Base-by-base conservation (phyloP, 2,329 filamentous ascomycete genomes). In the Xylaria sp. region DNA sequence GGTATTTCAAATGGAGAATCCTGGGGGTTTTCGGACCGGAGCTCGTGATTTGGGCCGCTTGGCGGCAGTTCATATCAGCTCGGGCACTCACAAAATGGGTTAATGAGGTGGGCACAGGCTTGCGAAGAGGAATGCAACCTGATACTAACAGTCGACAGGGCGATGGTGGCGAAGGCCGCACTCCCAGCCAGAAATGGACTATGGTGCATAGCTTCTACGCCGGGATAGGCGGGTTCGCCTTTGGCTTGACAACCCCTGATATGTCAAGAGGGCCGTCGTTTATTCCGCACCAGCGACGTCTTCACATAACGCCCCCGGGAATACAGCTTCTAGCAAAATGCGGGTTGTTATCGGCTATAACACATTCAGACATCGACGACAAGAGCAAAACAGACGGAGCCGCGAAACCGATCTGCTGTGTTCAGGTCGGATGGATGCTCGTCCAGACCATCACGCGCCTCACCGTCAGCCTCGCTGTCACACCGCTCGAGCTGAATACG, bases 361-460 rank as follows among this genome's bases (percentile, higher is more conserved):
- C 24, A 5, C 40, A 39, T 13, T 22, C 39, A 39, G 45, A 54
- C 1, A 54, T 54, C 18, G 34, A 39, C 18, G 51, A 54, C 22
- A 54, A 48, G 38, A 54, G 44, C 11, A 54, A 49, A 19, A 42
- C 51, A 13, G 47, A 49, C n/a, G 41, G 37, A n/a, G 19, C 46
- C 20, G 46, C 29, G n/a, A 54, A 54, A 20, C 24, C 43, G 4
- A 44, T 48, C 4, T 47, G 47, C 19, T 44, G 47, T 34, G 16
- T 54, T 21, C 51, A 49, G 20, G 51, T 38, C 21, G 37, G 39
- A 7, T 54, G 51, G 51, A 54, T 54, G 39, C 37, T 54, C 7
- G 37, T 49, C 18, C 45, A 54, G 39, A 45, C 42, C n/a, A 44
- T 41, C 7, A 41, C 44, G 11, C 51, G 51, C 8, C 20, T 49